Evolutionary conservation across 352 stramenopile species (phyloP).

Genomic region (Pythium periplocum): DNA sequence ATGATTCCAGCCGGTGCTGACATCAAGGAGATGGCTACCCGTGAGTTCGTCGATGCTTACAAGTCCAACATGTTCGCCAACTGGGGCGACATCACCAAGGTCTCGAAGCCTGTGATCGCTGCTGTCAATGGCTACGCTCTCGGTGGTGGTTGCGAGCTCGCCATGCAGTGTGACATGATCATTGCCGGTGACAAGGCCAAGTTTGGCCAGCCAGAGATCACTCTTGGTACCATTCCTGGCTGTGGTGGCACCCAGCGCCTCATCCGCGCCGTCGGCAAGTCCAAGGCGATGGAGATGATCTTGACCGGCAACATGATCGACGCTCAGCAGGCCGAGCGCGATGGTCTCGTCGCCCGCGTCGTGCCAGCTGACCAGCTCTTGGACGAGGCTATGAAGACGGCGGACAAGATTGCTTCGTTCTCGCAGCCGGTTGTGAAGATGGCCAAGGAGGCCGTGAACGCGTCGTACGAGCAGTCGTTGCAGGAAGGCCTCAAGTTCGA

Average conservation of each 20-base stretch:
- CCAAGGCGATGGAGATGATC: slow-evolving; percentile 99
- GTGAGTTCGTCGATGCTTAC: slow-evolving; percentile 93
- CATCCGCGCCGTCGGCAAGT: slow-evolving; percentile 96
- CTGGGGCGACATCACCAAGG: slow-evolving; percentile 94
- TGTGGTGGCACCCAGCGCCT: slow-evolving; percentile 96
- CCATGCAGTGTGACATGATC: slow-evolving; percentile 99
- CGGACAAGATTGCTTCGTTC: slow-evolving; percentile 94
- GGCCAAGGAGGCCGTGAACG: slow-evolving; percentile 96
- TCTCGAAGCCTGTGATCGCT: slow-evolving; percentile 94
- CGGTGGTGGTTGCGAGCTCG: slow-evolving; percentile 96
- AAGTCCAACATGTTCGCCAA: slow-evolving; percentile 96
- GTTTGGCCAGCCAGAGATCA: slow-evolving; percentile 99
- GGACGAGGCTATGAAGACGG: slow-evolving; percentile 94
- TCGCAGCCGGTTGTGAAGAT: slow-evolving; percentile 95
- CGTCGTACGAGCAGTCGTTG: slow-evolving; percentile 90
- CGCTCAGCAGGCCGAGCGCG: slow-evolving; percentile 91
- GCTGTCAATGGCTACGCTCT: slow-evolving; percentile 98
- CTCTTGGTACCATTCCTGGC: slow-evolving; percentile 96
- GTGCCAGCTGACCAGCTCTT: slow-evolving; percentile 90
- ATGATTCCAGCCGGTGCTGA: slow-evolving; percentile 82
- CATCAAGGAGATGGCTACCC: slow-evolving; percentile 96
- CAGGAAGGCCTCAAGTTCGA: slow-evolving; percentile 96
- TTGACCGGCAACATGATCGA: slow-evolving; percentile 97
- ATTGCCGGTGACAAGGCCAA: slow-evolving; percentile 94
- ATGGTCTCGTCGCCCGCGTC: slow-evolving; percentile 93